phyloP scores from a whole-genome alignment of 202 grass and related monocot genomes.

The Bolboschoenoplectus hybrid region DNA sequence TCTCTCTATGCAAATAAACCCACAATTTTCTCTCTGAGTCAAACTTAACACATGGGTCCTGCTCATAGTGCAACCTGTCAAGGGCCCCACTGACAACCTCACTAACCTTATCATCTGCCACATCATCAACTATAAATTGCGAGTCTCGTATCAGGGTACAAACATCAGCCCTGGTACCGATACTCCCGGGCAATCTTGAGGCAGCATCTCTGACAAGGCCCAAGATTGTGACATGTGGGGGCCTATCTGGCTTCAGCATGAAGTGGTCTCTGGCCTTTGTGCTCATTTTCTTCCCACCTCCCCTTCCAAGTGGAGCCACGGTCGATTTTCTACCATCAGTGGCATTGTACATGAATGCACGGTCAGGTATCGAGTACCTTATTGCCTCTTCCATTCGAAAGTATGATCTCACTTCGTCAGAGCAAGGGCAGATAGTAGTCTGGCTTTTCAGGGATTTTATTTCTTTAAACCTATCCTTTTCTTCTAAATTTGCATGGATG shows the following conservation, averaged over 20 bases:
- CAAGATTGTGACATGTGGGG: slow-evolving; percentile 53
- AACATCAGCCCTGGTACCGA: slow-evolving; percentile 53
- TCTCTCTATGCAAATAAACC: slow-evolving; percentile 58
- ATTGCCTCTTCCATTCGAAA: slow-evolving; percentile 47
- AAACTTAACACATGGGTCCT: slow-evolving; percentile 54
- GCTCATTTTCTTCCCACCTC: slow-evolving; percentile 47
- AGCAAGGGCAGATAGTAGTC: slow-evolving; percentile 45
- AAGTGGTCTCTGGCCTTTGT: slow-evolving; percentile 53
- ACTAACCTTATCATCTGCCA: slow-evolving; percentile 44
- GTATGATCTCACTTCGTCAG: slow-evolving; percentile 43
- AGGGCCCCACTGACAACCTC: slow-evolving; percentile 54
- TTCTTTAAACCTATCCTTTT: slow-evolving; percentile 57
- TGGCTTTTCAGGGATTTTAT: slow-evolving; percentile 51
- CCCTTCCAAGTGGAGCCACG: slow-evolving; percentile 47
- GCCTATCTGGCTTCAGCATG: slow-evolving; percentile 54
- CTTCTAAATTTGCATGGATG: slow-evolving; percentile 42
- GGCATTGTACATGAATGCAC: slow-evolving; percentile 50
- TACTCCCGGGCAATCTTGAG: slow-evolving; percentile 51
- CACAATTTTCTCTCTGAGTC: slow-evolving; percentile 55
- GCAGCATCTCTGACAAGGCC: slow-evolving; percentile 54
- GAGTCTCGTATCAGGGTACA: slow-evolving; percentile 54
- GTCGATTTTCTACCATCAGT: slow-evolving; percentile 52
- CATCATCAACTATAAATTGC: slow-evolving; percentile 47
- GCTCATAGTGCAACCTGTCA: slow-evolving; percentile 52
- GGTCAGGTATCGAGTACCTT: slow-evolving; percentile 51